Base-by-base conservation (phyloP, 2,329 filamentous ascomycete species). In the Tothia fuscella region DNA sequence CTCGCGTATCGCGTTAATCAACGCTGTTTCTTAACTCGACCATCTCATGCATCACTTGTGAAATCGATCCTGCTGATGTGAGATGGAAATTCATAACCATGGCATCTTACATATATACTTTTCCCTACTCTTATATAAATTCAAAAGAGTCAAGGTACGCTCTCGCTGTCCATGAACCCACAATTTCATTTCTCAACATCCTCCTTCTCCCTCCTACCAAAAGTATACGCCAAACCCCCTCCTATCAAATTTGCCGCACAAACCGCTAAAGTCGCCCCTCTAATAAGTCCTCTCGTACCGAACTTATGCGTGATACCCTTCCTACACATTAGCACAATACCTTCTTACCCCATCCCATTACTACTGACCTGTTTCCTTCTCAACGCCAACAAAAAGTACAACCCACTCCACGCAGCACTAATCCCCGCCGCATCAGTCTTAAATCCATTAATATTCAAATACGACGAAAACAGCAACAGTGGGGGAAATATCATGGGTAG, bases 401-500 rank as follows among this genome's bases (percentile, higher is more conserved):
- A 53, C 1, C 74, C 76, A 24, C 73, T 78, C 74, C 76, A 79
- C 0, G 77, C 75, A 6, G 75, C 74, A 14, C 70, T 76, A 4
- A 79, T 65, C 5, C 78, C 78, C 0, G 77, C 78, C 16, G 68
- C 67, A 51, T 82, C 79, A 37, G 71, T 71, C 53, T 74, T 72
- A 61, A 72, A 80, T 45, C 69, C 68, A 47, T 69, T 68, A 22
- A 82, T 53, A 54, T 81, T 82, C 33, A 81, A 62, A 53, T 82
- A 82, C 44, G 72, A 73, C 39, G 71, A 72, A 61, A 81, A 78
- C 45, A 82, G 66, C 3, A 82, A 66, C 43, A 79, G 62, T 2
- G 78, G 77, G 4, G 78, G 72, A 55, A 82, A 82, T 48, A 78
- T 58, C 70, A 82, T 77, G 3, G 78, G 78, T 0, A 82, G 63